These are phyloP conservation scores for Xerocomellus intermedius DNA, from an alignment of 768 basidiomycete species.

Conservation along the genomic window DNA sequence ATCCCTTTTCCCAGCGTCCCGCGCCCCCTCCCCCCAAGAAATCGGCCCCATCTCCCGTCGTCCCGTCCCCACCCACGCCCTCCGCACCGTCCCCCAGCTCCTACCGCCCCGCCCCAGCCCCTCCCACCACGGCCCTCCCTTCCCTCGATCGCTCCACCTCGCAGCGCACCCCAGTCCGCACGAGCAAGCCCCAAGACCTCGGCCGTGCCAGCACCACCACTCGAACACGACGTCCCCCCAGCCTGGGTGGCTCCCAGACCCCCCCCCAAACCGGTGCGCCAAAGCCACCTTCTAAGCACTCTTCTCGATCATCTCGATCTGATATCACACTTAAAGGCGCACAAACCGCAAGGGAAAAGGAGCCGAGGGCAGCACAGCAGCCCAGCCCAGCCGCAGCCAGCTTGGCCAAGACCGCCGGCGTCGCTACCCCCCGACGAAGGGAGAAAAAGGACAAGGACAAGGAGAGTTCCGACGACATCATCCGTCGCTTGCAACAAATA, in stretches of 20 bases:
- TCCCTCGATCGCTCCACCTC: conserved; percentile 86
- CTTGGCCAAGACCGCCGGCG: conserved; percentile 65
- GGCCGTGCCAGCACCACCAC: conserved; percentile 72
- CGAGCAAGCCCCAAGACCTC: conserved; percentile 43
- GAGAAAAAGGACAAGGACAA: conserved; percentile 85
- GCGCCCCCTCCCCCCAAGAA: conserved; percentile 45
- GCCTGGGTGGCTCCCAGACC: conserved; percentile 29
- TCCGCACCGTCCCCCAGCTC: conserved; percentile 40
- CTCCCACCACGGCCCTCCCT: conserved; percentile 60
- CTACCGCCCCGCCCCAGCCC: conserved; percentile 77
- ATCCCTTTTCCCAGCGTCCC: conserved; percentile 39
- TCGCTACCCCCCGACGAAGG: conserved; percentile 78
- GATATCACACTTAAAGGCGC: conserved; percentile 52
- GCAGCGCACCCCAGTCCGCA: conserved; percentile 66
- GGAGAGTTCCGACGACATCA: conserved; percentile 83
- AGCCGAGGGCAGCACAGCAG: conserved; percentile 41
- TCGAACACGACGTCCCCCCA: conserved; percentile 57
- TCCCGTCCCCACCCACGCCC: conserved; percentile 30
- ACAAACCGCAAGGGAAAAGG: conserved; percentile 36
- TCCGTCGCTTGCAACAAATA: conserved; percentile 87
- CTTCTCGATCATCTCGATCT: conserved; percentile 57
- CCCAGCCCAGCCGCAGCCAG: conserved; percentile 62
- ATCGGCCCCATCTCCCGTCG: conserved; percentile 23
- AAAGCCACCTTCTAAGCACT: conserved; percentile 43
- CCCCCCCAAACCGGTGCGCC: conserved; percentile 34